Evolutionary conservation across 371 early-diverging fungal species (phyloP), one percentile per base, ranked within the genome.

Genomic region (Syncephalastrum contaminatum): DNA sequence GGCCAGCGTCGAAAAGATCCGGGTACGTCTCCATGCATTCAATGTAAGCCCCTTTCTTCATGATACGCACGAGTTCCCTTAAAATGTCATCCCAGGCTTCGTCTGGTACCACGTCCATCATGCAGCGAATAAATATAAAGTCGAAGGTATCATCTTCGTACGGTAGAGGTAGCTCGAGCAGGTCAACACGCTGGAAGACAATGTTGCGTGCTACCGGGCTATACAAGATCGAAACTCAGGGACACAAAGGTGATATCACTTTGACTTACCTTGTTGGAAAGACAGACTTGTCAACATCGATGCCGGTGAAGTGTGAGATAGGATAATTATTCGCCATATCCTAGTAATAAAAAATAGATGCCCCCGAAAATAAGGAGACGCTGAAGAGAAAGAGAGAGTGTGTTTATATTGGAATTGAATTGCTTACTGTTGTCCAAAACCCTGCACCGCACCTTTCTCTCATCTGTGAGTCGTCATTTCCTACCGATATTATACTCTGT

Each of bases 11-110:
- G 43, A 75, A 67, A 15, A 75, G 46, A 47, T 67, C 63, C 25
- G 69, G 69, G 47, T 75, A 75, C 2, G 75, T 67, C 56, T 75
- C 75, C 27, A 71, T 53, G 52, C 75, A 75, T 64, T 75, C 75
- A 43, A 75, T 69, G 48, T 67, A 72, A 10, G 67, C 75, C 20
- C 75, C 75, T 39, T 75, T 75, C 53, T 75, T 75, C 72, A 75
- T 72, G 21, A 75, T 67, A 18, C 72, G 46, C 6, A 72, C 63
- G 1, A 75, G 50, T 27, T 75, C 75, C 14, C 63, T 64, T 15
- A 75, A 22, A 4, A 75, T 57, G 44, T 56, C 59, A 42, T 75
- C 75, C 75, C 75, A 75, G 24, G 64, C 48, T 2, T 59, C 54
- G 51, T 75, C 75, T 7, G 75, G 75, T 5, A 75, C 40, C 12